phyloP scores from a whole-genome alignment of 306 rosid species.

The Notholithocarpus densiflorus region DNA sequence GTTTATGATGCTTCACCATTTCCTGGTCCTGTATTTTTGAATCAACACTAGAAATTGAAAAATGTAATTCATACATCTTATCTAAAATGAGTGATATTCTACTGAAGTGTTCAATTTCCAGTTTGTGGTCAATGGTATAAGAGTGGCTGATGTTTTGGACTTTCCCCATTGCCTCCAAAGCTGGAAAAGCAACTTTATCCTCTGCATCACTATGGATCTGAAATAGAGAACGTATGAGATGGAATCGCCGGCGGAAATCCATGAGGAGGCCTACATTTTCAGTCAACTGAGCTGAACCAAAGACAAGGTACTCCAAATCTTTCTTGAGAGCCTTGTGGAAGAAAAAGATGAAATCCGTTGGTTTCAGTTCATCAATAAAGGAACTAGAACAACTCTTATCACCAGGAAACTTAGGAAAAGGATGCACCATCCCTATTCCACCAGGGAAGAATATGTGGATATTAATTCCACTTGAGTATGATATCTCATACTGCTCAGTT shows the following conservation, averaged over 20 bases:
- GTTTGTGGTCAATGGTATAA: slow-evolving; percentile 79
- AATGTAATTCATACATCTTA: slow-evolving; percentile 50
- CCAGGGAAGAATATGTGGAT: slow-evolving; percentile 62
- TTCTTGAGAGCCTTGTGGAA: slow-evolving; percentile 92
- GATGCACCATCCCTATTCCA: slow-evolving; percentile 42
- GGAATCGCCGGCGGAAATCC: slow-evolving; percentile 62
- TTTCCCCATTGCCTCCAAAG: slow-evolving; percentile 77
- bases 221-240: slow-evolving; percentile 57
- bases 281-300: slow-evolving; percentile 70
- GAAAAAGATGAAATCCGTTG: slow-evolving; percentile 73
- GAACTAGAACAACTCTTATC: slow-evolving; percentile 34
- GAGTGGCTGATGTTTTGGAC: slow-evolving; percentile 80
- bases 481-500: slow-evolving; percentile 41
- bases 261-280: slow-evolving; percentile 45
- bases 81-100: slow-evolving; percentile 61
- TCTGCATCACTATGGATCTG: slow-evolving; percentile 90
- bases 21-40: slow-evolving; percentile 32
- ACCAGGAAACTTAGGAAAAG: slow-evolving; percentile 34
- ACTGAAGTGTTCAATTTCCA: slow-evolving; percentile 55
- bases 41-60: slow-evolving; percentile 40
- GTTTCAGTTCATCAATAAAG: slow-evolving; percentile 54
- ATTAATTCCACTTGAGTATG: slow-evolving; percentile 67
- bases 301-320: slow-evolving; percentile 81
- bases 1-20: slow-evolving; percentile 38
- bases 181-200: slow-evolving; percentile 94